Evolutionary conservation across 257 asterid species (phyloP).

Genomic region (Solanum megistacrolobum): DNA sequence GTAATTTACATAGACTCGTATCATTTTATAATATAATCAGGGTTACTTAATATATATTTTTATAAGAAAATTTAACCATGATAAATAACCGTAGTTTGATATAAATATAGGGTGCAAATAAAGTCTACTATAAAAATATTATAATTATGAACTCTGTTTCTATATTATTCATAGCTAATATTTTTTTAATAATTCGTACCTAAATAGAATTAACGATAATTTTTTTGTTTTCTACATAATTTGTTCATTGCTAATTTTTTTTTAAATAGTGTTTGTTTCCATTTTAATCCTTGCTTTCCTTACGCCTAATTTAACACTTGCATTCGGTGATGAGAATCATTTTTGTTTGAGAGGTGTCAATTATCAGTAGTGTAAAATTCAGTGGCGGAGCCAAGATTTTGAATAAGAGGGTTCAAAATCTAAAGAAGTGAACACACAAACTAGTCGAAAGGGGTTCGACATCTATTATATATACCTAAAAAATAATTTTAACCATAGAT

Average conservation of each 20-base stretch:
- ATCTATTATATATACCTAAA: too few relatives aligned
- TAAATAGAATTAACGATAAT: background rate
- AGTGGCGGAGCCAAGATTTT: too few relatives aligned
- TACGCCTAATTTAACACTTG: background rate
- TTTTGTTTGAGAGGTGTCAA: too few relatives aligned
- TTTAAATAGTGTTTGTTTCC: background rate
- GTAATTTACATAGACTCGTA: background rate
- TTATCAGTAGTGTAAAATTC: too few relatives aligned
- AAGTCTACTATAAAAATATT: background rate
- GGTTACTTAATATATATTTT: background rate
- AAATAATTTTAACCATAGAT: too few relatives aligned
- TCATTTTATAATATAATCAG: background rate
- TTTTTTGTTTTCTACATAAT: background rate
- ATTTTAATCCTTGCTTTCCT: background rate
- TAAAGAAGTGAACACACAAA: too few relatives aligned
- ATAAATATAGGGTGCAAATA: background rate
- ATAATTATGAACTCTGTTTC: background rate
- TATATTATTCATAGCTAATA: background rate
- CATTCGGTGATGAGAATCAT: too few relatives aligned
- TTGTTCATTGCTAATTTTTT: background rate
- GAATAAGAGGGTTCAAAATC: too few relatives aligned
- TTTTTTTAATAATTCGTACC: background rate
- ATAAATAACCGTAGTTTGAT: background rate
- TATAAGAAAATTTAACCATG: background rate
- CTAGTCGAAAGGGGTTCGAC: too few relatives aligned